Conservation (phyloP, 306 rosid species). For the Corylus heterophylla region DNA sequence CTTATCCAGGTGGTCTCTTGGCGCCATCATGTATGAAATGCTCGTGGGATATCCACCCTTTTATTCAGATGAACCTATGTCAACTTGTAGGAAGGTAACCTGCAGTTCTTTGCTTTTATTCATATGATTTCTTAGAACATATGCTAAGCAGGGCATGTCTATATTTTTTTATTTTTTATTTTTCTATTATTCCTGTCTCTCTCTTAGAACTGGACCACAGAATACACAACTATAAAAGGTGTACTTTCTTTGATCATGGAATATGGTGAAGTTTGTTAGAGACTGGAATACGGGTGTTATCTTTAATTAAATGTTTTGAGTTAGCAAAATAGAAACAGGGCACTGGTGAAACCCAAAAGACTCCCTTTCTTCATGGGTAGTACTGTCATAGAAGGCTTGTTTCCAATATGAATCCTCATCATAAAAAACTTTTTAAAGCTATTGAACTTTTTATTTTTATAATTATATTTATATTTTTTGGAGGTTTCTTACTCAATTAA, state of each 20-base stretch:
- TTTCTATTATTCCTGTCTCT: not conserved
- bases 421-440: not conserved
- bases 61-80: conserved; percentile 95
- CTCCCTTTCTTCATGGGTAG: not conserved
- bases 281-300: not conserved
- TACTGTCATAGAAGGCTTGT: not conserved
- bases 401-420: not conserved
- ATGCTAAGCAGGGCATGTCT: not conserved
- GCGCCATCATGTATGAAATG: conserved; percentile 99
- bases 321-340: not conserved
- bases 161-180: not conserved
- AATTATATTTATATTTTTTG: not conserved
- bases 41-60: conserved; percentile 98
- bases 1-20: conserved; percentile 90
- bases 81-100: conserved; percentile 96
- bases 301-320: not conserved
- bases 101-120: conserved; percentile 9
- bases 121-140: conserved; percentile 14
- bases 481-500: not conserved
- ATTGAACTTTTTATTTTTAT: not conserved
- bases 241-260: not conserved
- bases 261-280: not conserved
- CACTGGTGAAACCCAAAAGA: not conserved
- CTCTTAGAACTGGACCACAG: not conserved
- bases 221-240: not conserved